phyloP scores from a whole-genome alignment of 495 filamentous ascomycete genomes.

The Aspergillus ostianus region DNA sequence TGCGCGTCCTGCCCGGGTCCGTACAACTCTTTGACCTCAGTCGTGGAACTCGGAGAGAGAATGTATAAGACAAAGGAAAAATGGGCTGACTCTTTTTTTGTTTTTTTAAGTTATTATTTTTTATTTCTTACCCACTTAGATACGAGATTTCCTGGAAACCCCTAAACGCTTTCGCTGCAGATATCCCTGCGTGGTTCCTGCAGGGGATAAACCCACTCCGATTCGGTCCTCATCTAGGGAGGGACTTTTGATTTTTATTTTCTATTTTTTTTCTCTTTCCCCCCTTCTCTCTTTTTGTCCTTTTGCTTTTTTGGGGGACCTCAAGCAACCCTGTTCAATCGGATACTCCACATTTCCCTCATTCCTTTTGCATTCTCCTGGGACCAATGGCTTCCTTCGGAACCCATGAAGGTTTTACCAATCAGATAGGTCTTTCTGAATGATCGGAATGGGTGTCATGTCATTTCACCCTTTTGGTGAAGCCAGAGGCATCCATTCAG shows the following conservation, averaged over 20 bases:
- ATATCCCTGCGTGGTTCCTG: conserved; percentile 14
- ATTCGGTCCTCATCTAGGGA: neutral
- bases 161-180: conserved; percentile 13
- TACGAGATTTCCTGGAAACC: conserved; percentile 1
- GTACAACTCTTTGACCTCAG: neutral
- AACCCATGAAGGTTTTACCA: neutral
- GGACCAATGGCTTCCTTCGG: conserved; percentile 3
- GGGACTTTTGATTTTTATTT: conserved; percentile 3
- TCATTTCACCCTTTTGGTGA: neutral
- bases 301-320: neutral
- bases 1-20: neutral
- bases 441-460: neutral
- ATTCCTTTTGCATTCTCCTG: neutral
- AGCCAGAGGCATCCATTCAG: neutral
- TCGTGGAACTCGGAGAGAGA: neutral
- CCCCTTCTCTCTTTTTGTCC: conserved; percentile 2
- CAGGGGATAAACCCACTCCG: conserved; percentile 5
- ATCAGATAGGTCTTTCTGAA: neutral
- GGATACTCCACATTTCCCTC: conserved; percentile 4
- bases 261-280: conserved; percentile 6
- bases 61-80: neutral
- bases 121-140: neutral
- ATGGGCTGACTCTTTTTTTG: neutral
- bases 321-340: neutral
- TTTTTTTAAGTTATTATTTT: neutral